Evolutionary conservation across 305 asterid species (phyloP).

Genomic region (Solanum hybrid): DNA sequence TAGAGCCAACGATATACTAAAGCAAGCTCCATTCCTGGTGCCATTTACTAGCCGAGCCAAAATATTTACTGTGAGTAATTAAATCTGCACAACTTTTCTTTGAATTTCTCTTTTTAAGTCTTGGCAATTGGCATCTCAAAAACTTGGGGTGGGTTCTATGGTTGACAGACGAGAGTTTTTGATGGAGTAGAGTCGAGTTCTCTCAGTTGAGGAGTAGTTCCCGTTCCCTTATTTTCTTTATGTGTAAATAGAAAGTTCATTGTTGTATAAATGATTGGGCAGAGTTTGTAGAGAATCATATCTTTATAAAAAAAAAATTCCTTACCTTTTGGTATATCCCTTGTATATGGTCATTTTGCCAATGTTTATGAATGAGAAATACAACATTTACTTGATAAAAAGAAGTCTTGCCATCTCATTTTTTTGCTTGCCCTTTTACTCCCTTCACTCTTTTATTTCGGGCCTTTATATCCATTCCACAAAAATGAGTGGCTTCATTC

Average conservation of each 20-base stretch:
- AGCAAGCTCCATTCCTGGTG: conserved; percentile 91
- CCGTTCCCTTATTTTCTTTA: neutral
- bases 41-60: conserved; percentile 95
- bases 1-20: conserved; percentile 77
- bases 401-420: neutral
- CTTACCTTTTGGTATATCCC: neutral
- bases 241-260: neutral
- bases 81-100: conserved; percentile 6
- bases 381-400: neutral
- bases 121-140: neutral
- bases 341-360: neutral
- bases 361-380: neutral
- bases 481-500: neutral
- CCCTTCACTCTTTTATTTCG: neutral
- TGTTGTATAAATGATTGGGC: neutral
- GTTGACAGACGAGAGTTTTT: neutral
- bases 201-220: neutral
- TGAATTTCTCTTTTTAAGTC: neutral
- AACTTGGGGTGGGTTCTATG: neutral
- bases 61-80: conserved; percentile 72
- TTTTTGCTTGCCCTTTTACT: neutral
- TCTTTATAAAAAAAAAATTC: neutral
- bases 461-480: neutral
- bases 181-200: neutral
- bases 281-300: neutral